Evolutionary conservation across 495 filamentous ascomycete species (phyloP).

Genomic region (Penicillium goetzii): DNA sequence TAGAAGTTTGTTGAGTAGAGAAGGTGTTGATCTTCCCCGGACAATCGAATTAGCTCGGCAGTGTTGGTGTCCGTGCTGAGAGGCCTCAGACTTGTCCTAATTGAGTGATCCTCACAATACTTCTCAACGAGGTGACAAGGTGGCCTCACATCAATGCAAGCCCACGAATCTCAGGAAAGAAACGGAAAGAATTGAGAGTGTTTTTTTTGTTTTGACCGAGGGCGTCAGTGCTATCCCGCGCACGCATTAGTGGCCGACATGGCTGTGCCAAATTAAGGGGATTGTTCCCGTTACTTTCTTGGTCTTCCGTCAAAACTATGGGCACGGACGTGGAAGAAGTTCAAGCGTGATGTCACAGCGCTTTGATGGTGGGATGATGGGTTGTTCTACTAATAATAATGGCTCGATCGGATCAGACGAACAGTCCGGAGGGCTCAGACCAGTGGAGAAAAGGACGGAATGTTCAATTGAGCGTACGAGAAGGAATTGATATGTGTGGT

Average conservation of each 20-base stretch:
- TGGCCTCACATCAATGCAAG: conserved; percentile 1
- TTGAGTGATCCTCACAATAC: background rate
- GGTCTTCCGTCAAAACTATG: conserved; percentile 10
- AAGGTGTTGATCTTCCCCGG: conserved; percentile 7
- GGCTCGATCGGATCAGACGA: background rate
- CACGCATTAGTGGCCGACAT: conserved; percentile 25
- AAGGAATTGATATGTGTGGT: background rate
- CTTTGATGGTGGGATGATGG: background rate
- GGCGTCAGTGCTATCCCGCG: conserved; percentile 23
- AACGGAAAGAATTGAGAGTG: conserved; percentile 12
- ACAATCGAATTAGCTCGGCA: background rate
- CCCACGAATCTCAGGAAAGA: background rate
- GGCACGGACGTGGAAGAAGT: conserved; percentile 10
- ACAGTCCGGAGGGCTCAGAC: background rate
- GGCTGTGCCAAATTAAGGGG: conserved; percentile 10
- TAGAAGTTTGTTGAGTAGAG: background rate
- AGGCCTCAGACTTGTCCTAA: background rate
- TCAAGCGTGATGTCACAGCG: conserved; percentile 23
- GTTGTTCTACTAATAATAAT: no score
- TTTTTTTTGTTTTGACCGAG: background rate
- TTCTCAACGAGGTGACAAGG: conserved; percentile 2
- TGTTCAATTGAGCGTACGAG: background rate
- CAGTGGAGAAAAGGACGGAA: background rate
- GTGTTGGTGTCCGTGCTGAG: conserved; percentile 2
- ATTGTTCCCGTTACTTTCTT: background rate